Conservation (phyloP, 371 early-diverging fungal genomes). For the Catenaria anguillulae region DNA sequence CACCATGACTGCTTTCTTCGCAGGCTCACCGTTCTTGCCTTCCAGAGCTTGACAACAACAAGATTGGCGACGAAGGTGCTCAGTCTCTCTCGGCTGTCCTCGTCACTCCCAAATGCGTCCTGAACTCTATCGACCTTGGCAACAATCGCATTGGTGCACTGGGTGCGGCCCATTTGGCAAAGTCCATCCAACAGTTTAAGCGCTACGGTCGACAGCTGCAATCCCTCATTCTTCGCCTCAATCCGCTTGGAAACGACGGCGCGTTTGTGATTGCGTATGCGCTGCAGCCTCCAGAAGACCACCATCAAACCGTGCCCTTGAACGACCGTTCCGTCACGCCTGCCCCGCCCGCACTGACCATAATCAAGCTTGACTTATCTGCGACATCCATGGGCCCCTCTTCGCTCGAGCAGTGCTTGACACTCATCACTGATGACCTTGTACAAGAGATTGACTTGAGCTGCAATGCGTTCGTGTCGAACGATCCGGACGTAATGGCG, state of each 20-base stretch:
- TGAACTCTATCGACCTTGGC: not conserved
- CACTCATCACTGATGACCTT: not conserved
- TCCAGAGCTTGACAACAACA: not conserved
- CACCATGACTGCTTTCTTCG: not conserved
- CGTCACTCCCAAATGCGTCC: not conserved
- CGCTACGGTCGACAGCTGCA: not conserved
- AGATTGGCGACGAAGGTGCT: not conserved
- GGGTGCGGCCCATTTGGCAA: not conserved
- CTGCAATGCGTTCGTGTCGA: slow-evolving; percentile 1
- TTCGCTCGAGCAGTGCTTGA: not conserved
- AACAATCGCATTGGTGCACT: not conserved
- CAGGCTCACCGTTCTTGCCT: not conserved
- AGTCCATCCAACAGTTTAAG: not conserved
- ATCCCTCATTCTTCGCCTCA: not conserved
- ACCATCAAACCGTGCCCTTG: not conserved
- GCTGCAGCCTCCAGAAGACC: not conserved
- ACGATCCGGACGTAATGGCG: not conserved
- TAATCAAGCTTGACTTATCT: not conserved
- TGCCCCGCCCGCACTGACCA: too few relatives aligned
- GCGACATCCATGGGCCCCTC: not conserved
- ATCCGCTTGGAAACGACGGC: slow-evolving; percentile 6
- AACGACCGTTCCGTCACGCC: too few relatives aligned
- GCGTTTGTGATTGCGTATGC: not conserved
- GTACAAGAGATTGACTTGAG: not conserved
- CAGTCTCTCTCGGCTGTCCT: not conserved